These are phyloP conservation scores for Pisolithus thermaeus DNA, from an alignment of 1,284 basidiomycete genomes.

Conservation along the genomic window DNA sequence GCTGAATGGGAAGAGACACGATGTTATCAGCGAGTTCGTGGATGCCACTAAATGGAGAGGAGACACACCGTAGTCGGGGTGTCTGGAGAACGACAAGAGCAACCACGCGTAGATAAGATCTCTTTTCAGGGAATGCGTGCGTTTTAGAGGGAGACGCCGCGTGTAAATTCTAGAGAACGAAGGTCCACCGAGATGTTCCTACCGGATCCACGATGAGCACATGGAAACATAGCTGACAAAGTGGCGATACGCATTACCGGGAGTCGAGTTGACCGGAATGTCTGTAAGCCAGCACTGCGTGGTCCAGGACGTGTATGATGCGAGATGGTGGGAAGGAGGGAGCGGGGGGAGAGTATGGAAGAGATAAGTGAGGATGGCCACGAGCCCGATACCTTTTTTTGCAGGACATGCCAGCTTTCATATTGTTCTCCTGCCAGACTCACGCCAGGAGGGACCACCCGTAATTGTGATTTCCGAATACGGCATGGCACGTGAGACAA, in stretches of 20 bases:
- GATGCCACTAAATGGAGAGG: neutral
- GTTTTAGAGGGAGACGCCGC: neutral
- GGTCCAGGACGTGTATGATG: neutral
- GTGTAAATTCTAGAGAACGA: neutral
- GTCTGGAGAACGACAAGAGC: too few species aligned
- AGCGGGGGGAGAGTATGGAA: too few species aligned
- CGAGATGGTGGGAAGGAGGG: neutral
- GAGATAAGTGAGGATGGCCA: too few species aligned
- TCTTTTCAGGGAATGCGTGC: neutral
- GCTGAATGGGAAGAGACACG: neutral
- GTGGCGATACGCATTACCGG: slow-evolving; percentile 6
- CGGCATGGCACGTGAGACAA: too few species aligned
- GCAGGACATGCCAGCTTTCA: too few species aligned
- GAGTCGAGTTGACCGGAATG: neutral
- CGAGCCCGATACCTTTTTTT: too few species aligned
- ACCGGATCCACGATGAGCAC: slow-evolving; percentile 1
- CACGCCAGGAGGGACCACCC: too few species aligned
- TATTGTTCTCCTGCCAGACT: too few species aligned
- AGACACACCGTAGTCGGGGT: too few species aligned
- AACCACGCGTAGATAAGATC: neutral
- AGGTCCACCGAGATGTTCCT: slow-evolving; percentile 3
- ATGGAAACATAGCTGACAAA: slow-evolving; percentile 1
- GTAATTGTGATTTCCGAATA: too few species aligned
- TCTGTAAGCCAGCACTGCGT: neutral
- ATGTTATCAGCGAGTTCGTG: neutral